Base-by-base conservation (phyloP, 345 rosid genomes). In the Eutrema japonicum region DNA sequence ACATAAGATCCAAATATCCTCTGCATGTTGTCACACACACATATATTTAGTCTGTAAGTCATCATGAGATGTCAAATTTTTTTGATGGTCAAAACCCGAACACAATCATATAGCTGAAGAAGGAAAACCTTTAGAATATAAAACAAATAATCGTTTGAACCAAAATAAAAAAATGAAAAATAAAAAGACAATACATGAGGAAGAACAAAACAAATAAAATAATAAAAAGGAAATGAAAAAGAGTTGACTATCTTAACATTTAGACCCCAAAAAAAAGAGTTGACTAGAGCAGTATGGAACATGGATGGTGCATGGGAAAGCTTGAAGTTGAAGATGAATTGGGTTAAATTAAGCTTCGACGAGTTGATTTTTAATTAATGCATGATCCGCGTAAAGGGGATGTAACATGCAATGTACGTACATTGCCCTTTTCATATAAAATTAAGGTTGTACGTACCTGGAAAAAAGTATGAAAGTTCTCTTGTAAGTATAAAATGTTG, bases 331-430 rank as follows among this genome's bases (percentile, higher is more conserved):
- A 74, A 49, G 46, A 66, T 43, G 71, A 73, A 54, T n/a, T 56
- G 10, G 54, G 4, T 64, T 73, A 18, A 32, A 72, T 52, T 32
- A 72, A 60, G 52, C 52, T 5, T 51, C 38, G 14, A 53, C 30
- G 56, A 64, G 64, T 66, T 56, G 6, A 37, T 66, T 32, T 65
- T 66, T 74, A 66, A 66, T 74, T 74, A 74, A 66, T 38, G 67
- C 66, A 74, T 74, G 62, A 48, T 66, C 72, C 78, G 78, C 54
- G 46, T 66, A 32, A 48, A 49, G 29, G 58, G 72, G 66, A 58
- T 52, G 56, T 75, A 68, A 60, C 78, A 75, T 75, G 79, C 70
- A 61, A n/a, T 35, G 64, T 59, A 49, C 63, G 73, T 75, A 42
- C 62, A 30, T 50, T 66, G 3, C 72, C 18, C 26, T 57, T 40